Base-by-base conservation (phyloP, 805 yeast species). In the Myxozyma geophila region DNA sequence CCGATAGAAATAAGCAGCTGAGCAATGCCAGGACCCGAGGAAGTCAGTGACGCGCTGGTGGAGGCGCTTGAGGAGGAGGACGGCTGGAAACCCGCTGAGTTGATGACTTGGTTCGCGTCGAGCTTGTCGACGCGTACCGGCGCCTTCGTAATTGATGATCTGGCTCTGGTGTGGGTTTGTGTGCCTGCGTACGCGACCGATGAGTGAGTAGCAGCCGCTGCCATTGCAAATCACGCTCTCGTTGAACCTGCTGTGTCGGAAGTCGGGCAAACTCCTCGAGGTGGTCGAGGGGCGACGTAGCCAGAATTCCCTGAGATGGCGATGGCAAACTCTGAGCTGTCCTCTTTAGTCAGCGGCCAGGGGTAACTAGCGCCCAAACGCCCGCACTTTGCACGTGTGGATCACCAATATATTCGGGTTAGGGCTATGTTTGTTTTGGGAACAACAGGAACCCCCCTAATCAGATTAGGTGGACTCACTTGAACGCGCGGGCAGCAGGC, bases 1-100 rank as follows among this genome's bases (percentile, higher is more conserved):
- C 70, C 52, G 1, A 80, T 77, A 61, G 82, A 81, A 3, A 78
- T 48, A 5, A 62, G 58, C 47, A 49, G 12, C 41, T 53, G 50
- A 33, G 48, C 17, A 8, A 19, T 58, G 50, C 39, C 56, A 3
- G 51, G 58, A 12, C 35, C n/a, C 7, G 58, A 54, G 13, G 51
- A 15, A 10, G 37, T 17, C 19, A 21, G n/a, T 7, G 41, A 19
- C 23, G 28, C 44, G 15, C 9, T 19, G 8, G 48, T 19, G 33
- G 47, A 6, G 19, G n/a, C 39, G 13, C 36, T 7, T 10, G 23
- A 12, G 13, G 50, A 7, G 9, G 50, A 23, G 13, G 50, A 46
- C 44, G 44, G 28, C 5, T 33, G 50, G 33, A 35, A 49, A 19
- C 6, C 40, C 40, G 3, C 17, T 33, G 40, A 35, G 39, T 28